Conservation (phyloP, 352 stramenopile genomes). For the Pythium scleroteichum region DNA sequence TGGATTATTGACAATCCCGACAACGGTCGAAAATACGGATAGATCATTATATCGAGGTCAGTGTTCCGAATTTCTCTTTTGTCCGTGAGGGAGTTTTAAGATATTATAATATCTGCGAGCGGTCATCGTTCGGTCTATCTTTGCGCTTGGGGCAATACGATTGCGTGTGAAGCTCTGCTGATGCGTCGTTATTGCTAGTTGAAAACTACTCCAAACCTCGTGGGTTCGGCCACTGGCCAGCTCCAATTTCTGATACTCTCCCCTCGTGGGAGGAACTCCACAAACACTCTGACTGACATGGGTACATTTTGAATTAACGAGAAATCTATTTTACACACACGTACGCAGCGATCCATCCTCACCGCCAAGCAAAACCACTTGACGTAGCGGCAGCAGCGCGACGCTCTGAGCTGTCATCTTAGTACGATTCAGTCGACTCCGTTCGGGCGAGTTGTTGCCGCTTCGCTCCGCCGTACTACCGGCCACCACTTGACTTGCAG, state of each 20-base stretch:
- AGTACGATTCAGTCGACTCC: constrained; percentile 44
- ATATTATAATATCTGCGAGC: constrained; percentile 22
- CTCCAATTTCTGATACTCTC: constrained; percentile 91
- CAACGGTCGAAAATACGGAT: constrained; percentile 9
- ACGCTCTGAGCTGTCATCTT: constrained; percentile 44
- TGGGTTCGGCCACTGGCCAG: constrained; percentile 88
- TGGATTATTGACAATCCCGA: constrained; percentile 9
- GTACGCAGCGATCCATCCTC: constrained; percentile 65
- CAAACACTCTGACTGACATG: neutral
- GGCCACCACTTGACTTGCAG: neutral
- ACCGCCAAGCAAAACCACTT: constrained; percentile 57
- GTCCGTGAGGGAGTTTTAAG: constrained; percentile 28
- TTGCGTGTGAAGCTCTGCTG: constrained; percentile 92
- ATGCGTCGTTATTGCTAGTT: constrained; percentile 95
- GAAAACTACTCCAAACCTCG: constrained; percentile 93
- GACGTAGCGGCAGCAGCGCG: constrained; percentile 54
- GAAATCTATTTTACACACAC: constrained; percentile 24
- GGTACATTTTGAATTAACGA: no score
- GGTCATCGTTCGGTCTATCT: constrained; percentile 38
- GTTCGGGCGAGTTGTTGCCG: constrained; percentile 11
- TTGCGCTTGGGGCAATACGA: constrained; percentile 94
- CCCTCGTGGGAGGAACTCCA: constrained; percentile 52
- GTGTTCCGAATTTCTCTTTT: constrained; percentile 3
- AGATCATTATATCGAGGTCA: constrained; percentile 13
- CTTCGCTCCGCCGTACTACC: neutral